Percentiles rank a stretch among this genome's conserved stretches.
phyloP scores from a whole-genome alignment of 306 rosid species.

The Macrotyloma uniflorum region DNA sequence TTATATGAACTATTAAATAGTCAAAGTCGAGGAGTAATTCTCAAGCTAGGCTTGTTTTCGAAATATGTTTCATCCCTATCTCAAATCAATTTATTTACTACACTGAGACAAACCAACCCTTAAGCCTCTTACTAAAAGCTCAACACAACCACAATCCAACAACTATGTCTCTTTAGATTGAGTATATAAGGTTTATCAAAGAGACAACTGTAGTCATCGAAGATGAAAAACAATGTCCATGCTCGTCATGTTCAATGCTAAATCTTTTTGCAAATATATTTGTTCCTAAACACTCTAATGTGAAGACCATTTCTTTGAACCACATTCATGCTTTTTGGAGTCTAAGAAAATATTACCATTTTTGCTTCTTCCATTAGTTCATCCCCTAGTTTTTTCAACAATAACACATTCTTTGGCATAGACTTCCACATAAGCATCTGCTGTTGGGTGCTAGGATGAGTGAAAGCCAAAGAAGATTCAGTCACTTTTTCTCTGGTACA shows the following conservation, averaged over 20 bases:
- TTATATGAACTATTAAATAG: neutral
- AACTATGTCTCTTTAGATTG: neutral
- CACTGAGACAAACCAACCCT: neutral
- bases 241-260: conserved; percentile 13
- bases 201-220: neutral
- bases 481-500: conserved; percentile 98
- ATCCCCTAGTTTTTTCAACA: conserved; percentile 88
- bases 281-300: neutral
- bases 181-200: neutral
- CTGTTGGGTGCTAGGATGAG: conserved; percentile 97
- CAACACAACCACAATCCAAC: conserved; percentile 9
- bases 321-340: neutral
- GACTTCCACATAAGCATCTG: conserved; percentile 99
- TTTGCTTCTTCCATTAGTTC: conserved; percentile 99
- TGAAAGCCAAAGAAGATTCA: conserved; percentile 93
- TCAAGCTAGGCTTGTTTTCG: neutral
- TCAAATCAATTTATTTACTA: neutral
- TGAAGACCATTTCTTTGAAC: neutral
- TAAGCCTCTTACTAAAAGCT: neutral
- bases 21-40: neutral
- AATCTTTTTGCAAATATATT: conserved; percentile 3
- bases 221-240: conserved; percentile 12
- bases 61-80: neutral
- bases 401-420: conserved; percentile 81
- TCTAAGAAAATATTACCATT: conserved; percentile 56